Base-by-base conservation (phyloP, 2,329 filamentous ascomycete species). In the Intubia oerlemansii region DNA sequence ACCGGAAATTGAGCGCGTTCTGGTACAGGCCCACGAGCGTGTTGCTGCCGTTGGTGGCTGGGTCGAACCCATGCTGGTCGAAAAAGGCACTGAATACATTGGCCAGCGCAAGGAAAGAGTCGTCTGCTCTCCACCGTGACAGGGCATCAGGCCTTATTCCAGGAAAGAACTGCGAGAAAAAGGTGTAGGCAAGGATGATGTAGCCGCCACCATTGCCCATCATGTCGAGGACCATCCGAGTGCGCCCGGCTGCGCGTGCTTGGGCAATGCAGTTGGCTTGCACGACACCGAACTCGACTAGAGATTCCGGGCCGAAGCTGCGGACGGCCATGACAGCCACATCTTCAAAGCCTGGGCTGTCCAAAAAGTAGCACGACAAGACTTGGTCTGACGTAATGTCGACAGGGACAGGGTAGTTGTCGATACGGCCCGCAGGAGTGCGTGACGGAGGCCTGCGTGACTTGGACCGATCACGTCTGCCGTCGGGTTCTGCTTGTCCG, bases 191-290 rank as follows among this genome's bases (percentile, higher is more conserved):
- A n/a, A 62, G 54, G 7, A 67, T 42, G 25, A 72, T 60, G 10
- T 54, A 56, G 15, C 68, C 67, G 24, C 68, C 68, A 3, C 56
- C 59, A 37, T 73, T 73, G 26, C 54, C 54, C 4, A 54, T 56
- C 5, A 72, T 45, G 37, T 72, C 66, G 17, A 74, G 49, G 9
- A 73, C 57, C 0, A 73, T 54, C 43, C 65, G 66, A 25, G 55
- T 66, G 47, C 67, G 70, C 32, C 58, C 59, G 1, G 52, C 54
- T 8, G 51, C 49, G 1, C 44, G 36, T 8, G 47, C 48, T n/a
- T 45, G 32, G 24, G 45, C 42, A 26, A 54, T 45, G 32, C 52
- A 51, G 15, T 48, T 38, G 20, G 40, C 38, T 22, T 39, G 39
- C 0, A 49, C 44, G 5, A 41, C 35, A 25, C 55, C 46, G 34